Evolutionary conservation across 208 protist species (phyloP).

Genomic region (Wallacemonas sp.): DNA sequence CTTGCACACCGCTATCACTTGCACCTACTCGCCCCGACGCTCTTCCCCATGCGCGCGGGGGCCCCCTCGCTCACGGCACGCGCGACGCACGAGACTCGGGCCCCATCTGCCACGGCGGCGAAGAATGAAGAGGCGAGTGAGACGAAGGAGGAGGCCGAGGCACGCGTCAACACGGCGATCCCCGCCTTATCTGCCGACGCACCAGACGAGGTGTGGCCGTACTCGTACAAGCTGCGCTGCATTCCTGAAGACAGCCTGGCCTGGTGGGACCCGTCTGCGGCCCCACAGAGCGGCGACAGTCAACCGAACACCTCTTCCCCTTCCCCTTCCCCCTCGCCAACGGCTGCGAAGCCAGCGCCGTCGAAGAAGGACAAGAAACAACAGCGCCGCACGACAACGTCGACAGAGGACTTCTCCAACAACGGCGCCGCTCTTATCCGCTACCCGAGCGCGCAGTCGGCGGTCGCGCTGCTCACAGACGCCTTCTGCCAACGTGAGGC

Average conservation of each 20-base stretch:
- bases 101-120: too few relatives aligned
- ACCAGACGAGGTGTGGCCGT: slow-evolving; percentile 43
- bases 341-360: too few relatives aligned
- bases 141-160: background rate
- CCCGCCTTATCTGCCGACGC: background rate
- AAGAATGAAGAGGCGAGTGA: too few relatives aligned
- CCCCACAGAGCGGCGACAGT: too few relatives aligned
- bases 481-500: slow-evolving; percentile 19
- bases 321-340: too few relatives aligned
- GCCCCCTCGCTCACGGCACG: background rate
- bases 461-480: slow-evolving; percentile 36
- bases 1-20: slow-evolving; percentile 84
- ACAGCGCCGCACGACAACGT: background rate
- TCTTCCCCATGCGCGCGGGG: slow-evolving; percentile 49
- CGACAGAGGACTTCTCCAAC: background rate
- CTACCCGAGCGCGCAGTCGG: slow-evolving; percentile 45
- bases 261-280: background rate
- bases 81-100: too few relatives aligned
- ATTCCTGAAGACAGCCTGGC: slow-evolving; percentile 32
- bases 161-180: background rate
- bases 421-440: slow-evolving; percentile 34
- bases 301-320: too few relatives aligned
- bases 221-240: slow-evolving; percentile 53
- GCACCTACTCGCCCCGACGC: slow-evolving; percentile 47
- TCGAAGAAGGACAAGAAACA: slow-evolving; percentile 9